Evolutionary conservation across 2,329 filamentous ascomycete species (phyloP).

Genomic region (Emergomyces pasteurianus): DNA sequence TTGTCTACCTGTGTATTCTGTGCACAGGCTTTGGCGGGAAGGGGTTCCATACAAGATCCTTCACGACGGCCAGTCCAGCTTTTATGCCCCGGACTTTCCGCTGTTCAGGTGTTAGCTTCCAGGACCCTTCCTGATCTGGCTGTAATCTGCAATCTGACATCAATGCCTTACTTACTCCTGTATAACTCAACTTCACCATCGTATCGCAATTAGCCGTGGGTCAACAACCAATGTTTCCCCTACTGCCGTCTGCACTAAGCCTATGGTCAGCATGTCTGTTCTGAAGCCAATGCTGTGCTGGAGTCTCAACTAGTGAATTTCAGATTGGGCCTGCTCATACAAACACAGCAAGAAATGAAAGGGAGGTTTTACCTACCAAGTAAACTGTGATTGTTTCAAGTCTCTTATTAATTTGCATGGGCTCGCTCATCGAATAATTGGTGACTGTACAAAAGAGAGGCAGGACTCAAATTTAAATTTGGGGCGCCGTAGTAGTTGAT

Average conservation of each 20-base stretch:
- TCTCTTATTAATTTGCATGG: not conserved
- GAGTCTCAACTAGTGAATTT: not conserved
- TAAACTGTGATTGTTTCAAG: not conserved
- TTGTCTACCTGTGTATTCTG: not conserved
- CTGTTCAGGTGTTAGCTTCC: slow-evolving; percentile 15
- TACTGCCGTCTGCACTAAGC: not conserved
- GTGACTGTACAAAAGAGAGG: not conserved
- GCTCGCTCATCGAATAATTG: not conserved
- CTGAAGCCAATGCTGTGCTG: not conserved
- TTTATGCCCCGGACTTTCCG: slow-evolving; percentile 35
- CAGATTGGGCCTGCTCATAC: not conserved
- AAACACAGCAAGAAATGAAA: not conserved
- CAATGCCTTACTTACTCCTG: slow-evolving; percentile 20
- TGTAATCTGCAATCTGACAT: not conserved
- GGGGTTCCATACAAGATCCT: slow-evolving; percentile 24
- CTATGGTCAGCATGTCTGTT: not conserved
- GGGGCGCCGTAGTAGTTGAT: not conserved
- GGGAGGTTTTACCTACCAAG: not conserved
- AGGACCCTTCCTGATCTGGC: not conserved
- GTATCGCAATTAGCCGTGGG: slow-evolving; percentile 14
- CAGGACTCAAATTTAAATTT: not conserved
- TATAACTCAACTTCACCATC: slow-evolving; percentile 31
- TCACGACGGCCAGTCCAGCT: slow-evolving; percentile 34
- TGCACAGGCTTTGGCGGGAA: not conserved
- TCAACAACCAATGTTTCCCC: not conserved